Percentiles rank a stretch among this genome's conserved stretches.
These are phyloP conservation scores for Heritiera littoralis DNA, from an alignment of 345 rosid species.

Conservation along the genomic window DNA sequence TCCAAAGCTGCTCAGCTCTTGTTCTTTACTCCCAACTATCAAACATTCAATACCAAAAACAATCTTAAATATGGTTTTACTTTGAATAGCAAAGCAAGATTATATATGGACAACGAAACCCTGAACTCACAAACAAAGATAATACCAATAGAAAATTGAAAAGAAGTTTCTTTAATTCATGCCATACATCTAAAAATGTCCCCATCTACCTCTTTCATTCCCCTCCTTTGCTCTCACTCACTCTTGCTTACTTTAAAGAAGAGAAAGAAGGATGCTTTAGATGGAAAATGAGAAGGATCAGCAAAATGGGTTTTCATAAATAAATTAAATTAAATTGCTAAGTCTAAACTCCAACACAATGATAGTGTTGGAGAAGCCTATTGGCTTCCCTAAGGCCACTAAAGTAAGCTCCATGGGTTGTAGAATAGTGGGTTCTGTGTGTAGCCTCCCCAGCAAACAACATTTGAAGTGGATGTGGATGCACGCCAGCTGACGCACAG, in stretches of 20 bases:
- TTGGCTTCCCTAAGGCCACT: constrained; percentile 96
- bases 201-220: constrained; percentile 37
- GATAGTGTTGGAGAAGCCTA: constrained; percentile 90
- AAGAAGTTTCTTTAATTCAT: constrained; percentile 51
- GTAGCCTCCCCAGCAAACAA: constrained; percentile 99
- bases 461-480: constrained; percentile 52
- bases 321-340: constrained; percentile 30
- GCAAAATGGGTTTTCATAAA: constrained; percentile 28
- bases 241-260: constrained; percentile 29
- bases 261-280: constrained; percentile 26
- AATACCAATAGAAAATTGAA: constrained; percentile 28
- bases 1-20: constrained; percentile 37
- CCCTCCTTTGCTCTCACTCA: constrained; percentile 18
- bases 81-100: constrained; percentile 27
- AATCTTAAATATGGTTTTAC: constrained; percentile 33
- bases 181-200: constrained; percentile 48
- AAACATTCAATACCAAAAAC: constrained; percentile 31
- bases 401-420: constrained; percentile 95
- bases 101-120: constrained; percentile 19
- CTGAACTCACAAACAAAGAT: constrained; percentile 26
- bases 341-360: constrained; percentile 48
- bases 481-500: constrained; percentile 1
- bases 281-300: constrained; percentile 27
- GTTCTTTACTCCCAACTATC: constrained; percentile 25
- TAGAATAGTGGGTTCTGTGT: constrained; percentile 92